phyloP scores from a whole-genome alignment of 106 monocot species.

The Dioscorea alata region DNA sequence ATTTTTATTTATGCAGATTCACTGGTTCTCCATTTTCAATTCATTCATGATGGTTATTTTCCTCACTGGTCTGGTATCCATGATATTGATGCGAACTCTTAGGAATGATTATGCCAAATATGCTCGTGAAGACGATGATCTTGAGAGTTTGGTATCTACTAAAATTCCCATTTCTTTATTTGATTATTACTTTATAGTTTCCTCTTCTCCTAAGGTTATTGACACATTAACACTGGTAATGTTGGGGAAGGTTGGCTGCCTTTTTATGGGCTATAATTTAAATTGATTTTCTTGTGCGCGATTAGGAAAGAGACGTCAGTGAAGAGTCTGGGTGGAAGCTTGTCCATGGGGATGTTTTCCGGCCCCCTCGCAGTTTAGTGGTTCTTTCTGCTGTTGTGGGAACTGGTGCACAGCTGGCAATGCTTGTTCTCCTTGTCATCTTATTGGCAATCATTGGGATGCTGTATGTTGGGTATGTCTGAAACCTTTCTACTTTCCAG shows the following conservation, averaged over 20 bases:
- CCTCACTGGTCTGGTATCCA: conserved; percentile 88
- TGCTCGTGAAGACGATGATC: conserved; percentile 94
- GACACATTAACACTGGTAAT: not conserved
- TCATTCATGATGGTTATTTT: conserved; percentile 99
- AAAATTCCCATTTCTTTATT: not conserved
- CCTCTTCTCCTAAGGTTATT: not conserved
- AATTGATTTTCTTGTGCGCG: conserved; percentile 1
- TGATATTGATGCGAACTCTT: conserved; percentile 97
- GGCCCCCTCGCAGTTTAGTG: conserved; percentile 65
- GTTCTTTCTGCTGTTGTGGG: conserved; percentile 92
- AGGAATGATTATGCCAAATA: conserved; percentile 99
- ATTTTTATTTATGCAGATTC: conserved; percentile 47
- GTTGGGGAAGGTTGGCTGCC: not conserved
- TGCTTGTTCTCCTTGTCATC: conserved; percentile 88
- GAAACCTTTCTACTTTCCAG: too few relatives aligned
- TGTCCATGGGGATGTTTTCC: conserved; percentile 96
- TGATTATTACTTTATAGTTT: not conserved
- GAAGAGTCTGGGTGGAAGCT: conserved; percentile 99
- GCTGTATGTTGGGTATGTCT: conserved; percentile 84
- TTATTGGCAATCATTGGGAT: conserved; percentile 85
- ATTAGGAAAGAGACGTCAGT: conserved; percentile 91
- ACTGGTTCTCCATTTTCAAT: conserved; percentile 99
- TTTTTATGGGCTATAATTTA: not conserved
- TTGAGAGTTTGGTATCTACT: conserved; percentile 71
- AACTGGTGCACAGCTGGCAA: conserved; percentile 78